Evolutionary conservation across 2,329 filamentous ascomycete genomes (phyloP).

Genomic region (Zymoseptoria passerinii): DNA sequence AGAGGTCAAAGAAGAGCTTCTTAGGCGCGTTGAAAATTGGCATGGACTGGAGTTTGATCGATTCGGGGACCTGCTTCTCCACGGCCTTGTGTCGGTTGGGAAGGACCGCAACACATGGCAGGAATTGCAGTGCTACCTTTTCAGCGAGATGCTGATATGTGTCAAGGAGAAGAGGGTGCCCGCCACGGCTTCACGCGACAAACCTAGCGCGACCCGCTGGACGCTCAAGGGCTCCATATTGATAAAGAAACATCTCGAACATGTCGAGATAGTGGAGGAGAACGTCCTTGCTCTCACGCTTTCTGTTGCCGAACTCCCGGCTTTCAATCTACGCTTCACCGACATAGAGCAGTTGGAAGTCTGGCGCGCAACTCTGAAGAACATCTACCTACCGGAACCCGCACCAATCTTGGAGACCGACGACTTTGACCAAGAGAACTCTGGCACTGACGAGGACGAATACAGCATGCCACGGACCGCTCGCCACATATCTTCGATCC

Average conservation of each 20-base stretch:
- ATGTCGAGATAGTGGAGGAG: conserved; percentile 66
- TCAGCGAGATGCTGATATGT: conserved; percentile 98
- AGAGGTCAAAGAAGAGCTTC: conserved; percentile 76
- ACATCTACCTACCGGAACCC: conserved; percentile 64
- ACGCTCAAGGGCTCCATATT: conserved; percentile 95
- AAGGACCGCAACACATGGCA: conserved; percentile 97
- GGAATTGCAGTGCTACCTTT: conserved; percentile 92
- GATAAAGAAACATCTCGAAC: conserved; percentile 94
- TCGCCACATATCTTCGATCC: conserved; percentile 71
- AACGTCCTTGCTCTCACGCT: conserved; percentile 83
- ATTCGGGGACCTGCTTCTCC: conserved; percentile 84
- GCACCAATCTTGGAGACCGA: conserved; percentile 45
- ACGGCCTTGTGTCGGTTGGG: conserved; percentile 83
- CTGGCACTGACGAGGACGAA: conserved; percentile 10
- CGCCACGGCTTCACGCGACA: conserved; percentile 35
- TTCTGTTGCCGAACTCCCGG: conserved; percentile 83
- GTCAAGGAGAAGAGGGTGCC: conserved; percentile 88
- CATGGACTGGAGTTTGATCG: conserved; percentile 88
- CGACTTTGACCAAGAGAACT: conserved; percentile 70
- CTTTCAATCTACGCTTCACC: conserved; percentile 87
- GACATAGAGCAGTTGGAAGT: conserved; percentile 75
- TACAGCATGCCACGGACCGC: conserved; percentile 38
- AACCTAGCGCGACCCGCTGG: conserved; percentile 60
- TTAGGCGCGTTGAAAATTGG: conserved; percentile 93
- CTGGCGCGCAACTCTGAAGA: conserved; percentile 80